phyloP scores from a whole-genome alignment of 306 rosid species.

The Cucumis melo region DNA sequence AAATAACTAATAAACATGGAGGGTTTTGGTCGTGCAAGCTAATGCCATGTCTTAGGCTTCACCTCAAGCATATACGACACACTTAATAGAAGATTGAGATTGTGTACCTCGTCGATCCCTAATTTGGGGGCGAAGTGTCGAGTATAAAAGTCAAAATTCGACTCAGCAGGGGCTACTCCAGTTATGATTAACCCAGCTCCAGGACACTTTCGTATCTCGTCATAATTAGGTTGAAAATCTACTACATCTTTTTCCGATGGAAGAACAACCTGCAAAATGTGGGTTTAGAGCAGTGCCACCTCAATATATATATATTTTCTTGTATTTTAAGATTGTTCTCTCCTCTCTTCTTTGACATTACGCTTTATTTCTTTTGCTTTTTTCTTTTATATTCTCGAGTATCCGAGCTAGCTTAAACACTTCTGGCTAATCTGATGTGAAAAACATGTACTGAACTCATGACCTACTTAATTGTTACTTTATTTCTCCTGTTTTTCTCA shows the following conservation, averaged over 20 bases:
- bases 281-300: not conserved
- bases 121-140: conserved; percentile 46
- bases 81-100: not conserved
- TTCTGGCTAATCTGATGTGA: no score
- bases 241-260: conserved; percentile 29
- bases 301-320: no score
- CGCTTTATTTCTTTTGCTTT: no score
- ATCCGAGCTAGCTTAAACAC: no score
- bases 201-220: conserved; percentile 42
- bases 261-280: conserved; percentile 36
- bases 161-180: conserved; percentile 40
- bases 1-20: no score
- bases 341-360: no score
- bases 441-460: no score
- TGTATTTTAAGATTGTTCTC: no score
- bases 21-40: not conserved
- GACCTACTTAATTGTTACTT: no score
- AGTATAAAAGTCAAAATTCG: conserved; percentile 55
- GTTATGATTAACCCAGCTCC: conserved; percentile 48
- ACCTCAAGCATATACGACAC: not conserved
- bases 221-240: conserved; percentile 39
- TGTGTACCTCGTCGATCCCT: conserved; percentile 53
- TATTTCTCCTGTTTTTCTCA: no score
- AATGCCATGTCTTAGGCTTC: not conserved
- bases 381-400: no score